Evolutionary conservation across 495 filamentous ascomycete genomes (phyloP), one percentile per base, ranked within the genome.

Genomic region (Aspergillus heteromorphus): DNA sequence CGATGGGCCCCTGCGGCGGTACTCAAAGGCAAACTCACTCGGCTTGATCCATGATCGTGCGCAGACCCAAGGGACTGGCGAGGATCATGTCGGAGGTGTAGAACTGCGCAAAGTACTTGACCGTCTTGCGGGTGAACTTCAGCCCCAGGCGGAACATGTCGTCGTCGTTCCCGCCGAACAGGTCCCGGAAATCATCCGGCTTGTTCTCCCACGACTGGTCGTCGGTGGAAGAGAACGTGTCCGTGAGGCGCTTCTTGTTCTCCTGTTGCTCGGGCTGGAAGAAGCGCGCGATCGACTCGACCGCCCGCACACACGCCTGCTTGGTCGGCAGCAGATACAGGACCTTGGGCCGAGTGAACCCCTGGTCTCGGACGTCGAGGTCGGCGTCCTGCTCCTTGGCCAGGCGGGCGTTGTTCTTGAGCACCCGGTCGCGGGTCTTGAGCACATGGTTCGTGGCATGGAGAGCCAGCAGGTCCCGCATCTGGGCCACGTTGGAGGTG

Each of bases 21-120:
- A n/a, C n/a, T n/a, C n/a, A n/a, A n/a, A n/a, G n/a, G n/a, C n/a
- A n/a, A n/a, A 63, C 71, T 51, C 62, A 76, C 74, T 78, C 73
- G 49, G 88, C 80, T 40, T 86, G 83, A 34, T 91, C 91, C 58
- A 97, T 87, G 48, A 90, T 88, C 68, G 93, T 91, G 29, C 91
- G 87, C 23, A 98, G 73, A 17, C 93, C 93, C 2, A 98, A 74
- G 1, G 93, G 90, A 60, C 86, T 90, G 25, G 88, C 92, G 43
- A 98, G 77, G 53, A 98, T 92, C 62, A 98, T 87, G 66, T 98
- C 93, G 2, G 91, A 96, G 58, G 86, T 89, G 74, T 97, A 97
- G 71, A 98, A 98, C 65, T 92, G 87, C 6, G 92, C 80, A 66
- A 95, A 98, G 65, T 88, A 93, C 66, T 96, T 97, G 62, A 97